A percentile compares a stretch with the other conserved stretches of the same genome.
Conservation (phyloP, 495 filamentous ascomycete genomes). For the Penicillium macrosclerotiorum region DNA sequence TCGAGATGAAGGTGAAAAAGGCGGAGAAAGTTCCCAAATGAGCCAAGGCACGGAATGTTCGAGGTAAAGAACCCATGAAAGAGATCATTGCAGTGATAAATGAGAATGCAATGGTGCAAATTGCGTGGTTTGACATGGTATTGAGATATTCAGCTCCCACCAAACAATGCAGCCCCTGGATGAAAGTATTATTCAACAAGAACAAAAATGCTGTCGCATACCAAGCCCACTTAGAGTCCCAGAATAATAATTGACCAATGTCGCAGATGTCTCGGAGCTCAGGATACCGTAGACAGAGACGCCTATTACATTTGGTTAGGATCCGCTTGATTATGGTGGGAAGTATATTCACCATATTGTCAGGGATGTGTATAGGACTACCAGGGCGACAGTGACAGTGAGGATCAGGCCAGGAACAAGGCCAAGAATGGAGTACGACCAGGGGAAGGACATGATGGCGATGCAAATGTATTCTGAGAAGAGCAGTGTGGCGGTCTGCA, state of each 20-base stretch:
- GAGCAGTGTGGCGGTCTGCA: constrained; percentile 82
- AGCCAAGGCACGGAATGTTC: constrained; percentile 76
- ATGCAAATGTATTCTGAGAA: constrained; percentile 93
- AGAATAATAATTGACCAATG: constrained; percentile 86
- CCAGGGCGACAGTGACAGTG: constrained; percentile 67
- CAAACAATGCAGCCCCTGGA: constrained; percentile 77
- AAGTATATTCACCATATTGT: constrained; percentile 61
- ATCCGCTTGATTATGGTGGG: not conserved
- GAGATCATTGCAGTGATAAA: constrained; percentile 68
- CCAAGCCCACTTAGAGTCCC: constrained; percentile 74
- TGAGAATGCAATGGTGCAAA: constrained; percentile 73
- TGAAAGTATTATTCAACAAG: constrained; percentile 86
- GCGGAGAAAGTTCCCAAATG: constrained; percentile 73
- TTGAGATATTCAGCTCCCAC: constrained; percentile 81
- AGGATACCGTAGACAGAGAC: constrained; percentile 82
- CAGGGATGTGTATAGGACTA: constrained; percentile 82
- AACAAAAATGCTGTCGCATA: constrained; percentile 86
- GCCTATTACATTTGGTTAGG: constrained; percentile 52
- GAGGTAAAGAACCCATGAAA: constrained; percentile 72
- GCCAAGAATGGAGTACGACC: constrained; percentile 81
- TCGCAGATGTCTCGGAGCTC: constrained; percentile 88
- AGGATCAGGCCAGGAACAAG: constrained; percentile 84
- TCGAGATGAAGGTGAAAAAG: constrained; percentile 82
- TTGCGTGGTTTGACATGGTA: constrained; percentile 65
- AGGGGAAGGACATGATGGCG: constrained; percentile 93